phyloP scores from a whole-genome alignment of 139 green algal species.

The Pleodorina starrii region DNA sequence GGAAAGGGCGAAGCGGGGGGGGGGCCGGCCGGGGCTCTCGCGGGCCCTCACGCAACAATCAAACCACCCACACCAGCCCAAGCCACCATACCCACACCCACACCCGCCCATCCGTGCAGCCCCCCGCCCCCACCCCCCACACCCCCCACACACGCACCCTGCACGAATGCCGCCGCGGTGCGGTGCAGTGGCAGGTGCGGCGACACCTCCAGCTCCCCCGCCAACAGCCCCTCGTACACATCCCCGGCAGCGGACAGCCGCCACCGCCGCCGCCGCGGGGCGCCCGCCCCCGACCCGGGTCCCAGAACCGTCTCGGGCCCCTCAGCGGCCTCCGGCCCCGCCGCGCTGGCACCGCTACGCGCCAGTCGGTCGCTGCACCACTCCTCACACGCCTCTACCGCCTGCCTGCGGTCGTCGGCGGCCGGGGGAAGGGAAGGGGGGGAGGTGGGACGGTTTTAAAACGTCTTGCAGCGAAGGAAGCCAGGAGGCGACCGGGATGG shows the following conservation, averaged over 20 bases:
- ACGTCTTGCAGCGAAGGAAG: too few relatives aligned
- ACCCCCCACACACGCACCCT: background rate
- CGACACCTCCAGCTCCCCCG: slow-evolving; percentile 29
- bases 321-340: background rate
- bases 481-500: too few relatives aligned
- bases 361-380: slow-evolving; percentile 25
- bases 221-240: slow-evolving; percentile 18
- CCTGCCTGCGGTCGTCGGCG: background rate
- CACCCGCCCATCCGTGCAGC: too few relatives aligned
- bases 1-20: too few relatives aligned
- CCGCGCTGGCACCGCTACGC: background rate
- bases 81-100: too few relatives aligned
- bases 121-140: too few relatives aligned
- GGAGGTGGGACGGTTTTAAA: too few relatives aligned
- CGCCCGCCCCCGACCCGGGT: background rate
- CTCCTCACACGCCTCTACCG: slow-evolving; percentile 20
- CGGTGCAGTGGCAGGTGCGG: slow-evolving; percentile 55
- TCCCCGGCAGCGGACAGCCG: background rate
- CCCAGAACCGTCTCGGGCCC: background rate
- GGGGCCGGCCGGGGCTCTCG: too few relatives aligned
- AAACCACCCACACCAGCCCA: too few relatives aligned
- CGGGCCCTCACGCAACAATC: too few relatives aligned
- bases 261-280: background rate
- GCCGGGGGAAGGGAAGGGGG: too few relatives aligned
- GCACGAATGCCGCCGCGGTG: background rate